Percentiles rank a stretch among this genome's conserved stretches.
These are phyloP conservation scores for Zygnema circumcarinatum DNA, from an alignment of 139 green algal genomes.

Conservation along the genomic window DNA sequence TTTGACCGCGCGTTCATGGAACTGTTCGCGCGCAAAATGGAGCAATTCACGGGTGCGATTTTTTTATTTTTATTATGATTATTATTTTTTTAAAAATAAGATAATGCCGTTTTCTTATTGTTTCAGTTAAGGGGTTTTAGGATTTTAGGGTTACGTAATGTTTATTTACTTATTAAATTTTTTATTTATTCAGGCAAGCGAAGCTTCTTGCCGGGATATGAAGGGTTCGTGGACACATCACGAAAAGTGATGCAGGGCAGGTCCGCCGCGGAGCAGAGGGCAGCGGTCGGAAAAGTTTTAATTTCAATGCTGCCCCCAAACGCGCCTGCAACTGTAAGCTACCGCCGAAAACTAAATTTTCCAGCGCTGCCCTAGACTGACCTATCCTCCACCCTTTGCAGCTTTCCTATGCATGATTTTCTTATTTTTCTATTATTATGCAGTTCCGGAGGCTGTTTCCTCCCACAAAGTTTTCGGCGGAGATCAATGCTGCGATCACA, in stretches of 20 bases:
- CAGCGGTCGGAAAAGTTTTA: conserved; percentile 39
- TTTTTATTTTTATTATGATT: no score
- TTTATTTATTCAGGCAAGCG: not conserved
- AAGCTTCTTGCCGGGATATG: conserved; percentile 42
- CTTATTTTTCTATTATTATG: not conserved
- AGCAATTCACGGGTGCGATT: conserved; percentile 41
- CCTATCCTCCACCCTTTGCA: not conserved
- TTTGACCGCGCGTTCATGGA: conserved; percentile 43
- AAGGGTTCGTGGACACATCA: conserved; percentile 51
- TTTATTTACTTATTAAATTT: not conserved
- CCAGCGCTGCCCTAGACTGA: not conserved
- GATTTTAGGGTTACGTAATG: not conserved
- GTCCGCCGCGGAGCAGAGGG: conserved; percentile 31
- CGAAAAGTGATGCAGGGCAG: conserved; percentile 44
- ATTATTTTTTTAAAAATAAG: no score
- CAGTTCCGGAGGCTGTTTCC: conserved; percentile 55
- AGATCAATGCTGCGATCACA: conserved; percentile 54
- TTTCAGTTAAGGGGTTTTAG: no score
- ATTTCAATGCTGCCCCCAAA: conserved; percentile 54
- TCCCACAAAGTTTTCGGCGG: conserved; percentile 47
- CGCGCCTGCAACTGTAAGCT: conserved; percentile 36
- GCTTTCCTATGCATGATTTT: not conserved
- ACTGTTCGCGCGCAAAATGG: conserved; percentile 52
- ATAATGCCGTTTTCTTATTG: no score
- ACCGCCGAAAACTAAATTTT: not conserved